These are phyloP conservation scores for Umbilicus rupestris DNA, from an alignment of 164 flowering plant species.

Conservation along the genomic window DNA sequence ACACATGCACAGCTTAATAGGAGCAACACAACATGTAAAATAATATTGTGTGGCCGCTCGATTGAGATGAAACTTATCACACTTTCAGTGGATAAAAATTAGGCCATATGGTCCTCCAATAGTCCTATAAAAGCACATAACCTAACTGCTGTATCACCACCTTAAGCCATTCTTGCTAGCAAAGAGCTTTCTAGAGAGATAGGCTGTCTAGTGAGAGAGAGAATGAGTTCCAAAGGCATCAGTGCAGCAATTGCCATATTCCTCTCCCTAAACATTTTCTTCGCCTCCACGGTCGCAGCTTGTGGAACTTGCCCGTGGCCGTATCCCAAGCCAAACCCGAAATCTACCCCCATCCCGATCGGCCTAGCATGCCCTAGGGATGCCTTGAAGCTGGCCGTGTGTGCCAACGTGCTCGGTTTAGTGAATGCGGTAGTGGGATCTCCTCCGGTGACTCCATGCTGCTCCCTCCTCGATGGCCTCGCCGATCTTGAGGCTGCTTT, in stretches of 20 bases:
- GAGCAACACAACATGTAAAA: background rate
- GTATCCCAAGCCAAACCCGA: constrained; percentile 22
- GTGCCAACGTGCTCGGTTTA: constrained; percentile 30
- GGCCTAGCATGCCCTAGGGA: constrained; percentile 30
- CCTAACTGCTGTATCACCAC: background rate
- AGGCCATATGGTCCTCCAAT: background rate
- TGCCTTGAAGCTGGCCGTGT: constrained; percentile 31
- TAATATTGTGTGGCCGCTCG: background rate
- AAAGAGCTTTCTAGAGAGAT: background rate
- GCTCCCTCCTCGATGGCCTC: constrained; percentile 27
- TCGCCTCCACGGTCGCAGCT: constrained; percentile 20
- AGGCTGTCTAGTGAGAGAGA: background rate
- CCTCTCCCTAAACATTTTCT: constrained; percentile 23
- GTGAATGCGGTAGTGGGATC: constrained; percentile 21
- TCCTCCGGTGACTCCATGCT: constrained; percentile 27
- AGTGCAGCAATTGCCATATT: constrained; percentile 18
- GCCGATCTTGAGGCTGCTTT: constrained; percentile 36
- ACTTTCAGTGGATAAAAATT: background rate
- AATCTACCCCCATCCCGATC: constrained; percentile 8
- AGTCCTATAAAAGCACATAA: background rate
- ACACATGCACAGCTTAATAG: too few relatives aligned
- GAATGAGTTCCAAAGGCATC: constrained; percentile 23
- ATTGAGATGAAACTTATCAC: too few relatives aligned
- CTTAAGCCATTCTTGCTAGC: background rate
- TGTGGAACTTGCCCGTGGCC: constrained; percentile 27